Evolutionary conservation across 352 stramenopile genomes (phyloP).

Genomic region (Pilasporangium apinafurcum): DNA sequence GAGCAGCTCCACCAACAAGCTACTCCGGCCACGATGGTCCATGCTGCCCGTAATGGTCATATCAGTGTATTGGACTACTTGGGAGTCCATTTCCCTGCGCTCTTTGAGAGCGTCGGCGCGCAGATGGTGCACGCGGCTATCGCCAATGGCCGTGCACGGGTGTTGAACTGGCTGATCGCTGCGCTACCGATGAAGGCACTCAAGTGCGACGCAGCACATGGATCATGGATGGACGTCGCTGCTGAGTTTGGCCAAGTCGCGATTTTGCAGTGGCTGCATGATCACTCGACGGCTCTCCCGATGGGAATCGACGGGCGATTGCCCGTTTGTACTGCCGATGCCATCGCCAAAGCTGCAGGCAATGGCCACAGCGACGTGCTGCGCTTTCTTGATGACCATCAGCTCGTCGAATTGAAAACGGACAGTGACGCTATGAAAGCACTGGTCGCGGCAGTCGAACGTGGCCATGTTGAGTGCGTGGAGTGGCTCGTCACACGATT

Average conservation of each 20-base stretch:
- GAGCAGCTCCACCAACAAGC: slow-evolving; percentile 41
- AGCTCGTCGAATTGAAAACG: slow-evolving; percentile 34
- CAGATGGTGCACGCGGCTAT: slow-evolving; percentile 65
- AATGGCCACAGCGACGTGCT: slow-evolving; percentile 60
- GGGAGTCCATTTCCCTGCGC: slow-evolving; percentile 22
- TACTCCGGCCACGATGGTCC: slow-evolving; percentile 41
- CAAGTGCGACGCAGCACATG: slow-evolving; percentile 52
- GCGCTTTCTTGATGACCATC: slow-evolving; percentile 44
- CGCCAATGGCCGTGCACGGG: slow-evolving; percentile 40
- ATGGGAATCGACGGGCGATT: slow-evolving; percentile 49
- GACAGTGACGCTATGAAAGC: slow-evolving; percentile 47
- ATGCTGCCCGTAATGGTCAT: slow-evolving; percentile 50
- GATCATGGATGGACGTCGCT: slow-evolving; percentile 70
- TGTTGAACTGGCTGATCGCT: slow-evolving; percentile 58
- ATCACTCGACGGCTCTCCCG: slow-evolving; percentile 42
- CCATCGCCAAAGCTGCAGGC: slow-evolving; percentile 55
- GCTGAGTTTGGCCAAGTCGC: slow-evolving; percentile 55
- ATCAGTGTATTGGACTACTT: slow-evolving; percentile 57
- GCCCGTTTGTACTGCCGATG: slow-evolving; percentile 40
- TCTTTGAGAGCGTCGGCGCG: slow-evolving; percentile 42
- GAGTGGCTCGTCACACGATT: slow-evolving; percentile 52
- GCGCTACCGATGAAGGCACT: slow-evolving; percentile 55
- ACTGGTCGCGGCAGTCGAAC: slow-evolving; percentile 42
- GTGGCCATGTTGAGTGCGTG: slow-evolving; percentile 44
- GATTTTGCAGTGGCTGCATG: slow-evolving; percentile 65